Evolutionary conservation across 2,329 filamentous ascomycete genomes (phyloP), one percentile per base, ranked within the genome.

Genomic region (Macroventuria anomochaeta): DNA sequence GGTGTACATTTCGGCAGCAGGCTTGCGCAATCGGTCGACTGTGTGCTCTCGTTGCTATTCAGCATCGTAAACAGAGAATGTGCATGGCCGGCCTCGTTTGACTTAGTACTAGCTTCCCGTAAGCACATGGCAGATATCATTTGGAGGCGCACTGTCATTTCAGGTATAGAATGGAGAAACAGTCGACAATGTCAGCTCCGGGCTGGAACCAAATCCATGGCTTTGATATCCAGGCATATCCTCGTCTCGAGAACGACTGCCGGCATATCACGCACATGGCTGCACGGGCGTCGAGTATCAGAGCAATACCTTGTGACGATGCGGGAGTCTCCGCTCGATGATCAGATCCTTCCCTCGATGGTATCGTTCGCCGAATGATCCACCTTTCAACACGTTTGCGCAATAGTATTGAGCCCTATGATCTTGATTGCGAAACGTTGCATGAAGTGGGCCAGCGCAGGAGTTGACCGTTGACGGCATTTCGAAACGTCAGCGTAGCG

Each of bases 231-330:
- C 34, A 50, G 51, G 38, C 20, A 53, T 47, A 43, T 43, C 43
- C 43, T 39, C 50, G 50, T 38, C 38, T 29, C 33, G 26, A 37
- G 15, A 37, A 13, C 33, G 21, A 55, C 36, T 55, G 41, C 52
- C 52, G 52, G 29, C 52, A 55, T 42, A 29, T 34, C 38, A 40
- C 52, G 28, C 52, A 46, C 52, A 55, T 55, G 46, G 52, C 52
- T 36, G 52, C 52, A 55, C 52, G 52, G 43, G 37, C 49, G 15
- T 37, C 34, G 11, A 26, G 41, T 31, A 31, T 23, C 28, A 52
- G 17, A 38, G 41, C 41, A 41, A 25, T 20, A 47, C 51, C 43
- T 46, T 31, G 36, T 41, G 40, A 37, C 40, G 46, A 37, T 36
- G 41, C 46, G 46, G 46, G 41, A 46, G 46, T 50, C 44, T 21